Evolutionary conservation across 1,284 basidiomycete genomes (phyloP), one percentile per base, ranked within the genome.

Genomic region (Cerrena zonata): DNA sequence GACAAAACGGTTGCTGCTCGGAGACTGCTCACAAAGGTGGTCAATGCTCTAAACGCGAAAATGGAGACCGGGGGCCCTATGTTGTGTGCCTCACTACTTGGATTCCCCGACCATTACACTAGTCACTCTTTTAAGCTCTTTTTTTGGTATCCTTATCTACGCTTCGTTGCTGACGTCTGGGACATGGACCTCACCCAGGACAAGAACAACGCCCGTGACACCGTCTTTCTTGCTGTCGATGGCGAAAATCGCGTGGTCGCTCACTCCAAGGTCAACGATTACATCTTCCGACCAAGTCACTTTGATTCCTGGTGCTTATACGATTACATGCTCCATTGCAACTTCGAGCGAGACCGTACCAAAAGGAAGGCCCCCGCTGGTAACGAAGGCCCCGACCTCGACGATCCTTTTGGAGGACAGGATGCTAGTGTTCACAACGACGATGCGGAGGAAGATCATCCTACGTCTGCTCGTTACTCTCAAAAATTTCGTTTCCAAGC

Each of bases 61-160:
- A 47, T 50, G 34, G 66, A 69, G 54, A 65, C 68, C 24, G 67
- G 68, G 12, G 54, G 56, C 2, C 68, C 68, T 10, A 65, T 68
- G 62, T 59, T 59, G 10, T 57, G 49, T 41, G 38, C 63, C 40
- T 64, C 65, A 52, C 47, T 69, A 2, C 45, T 69, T 7, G 30
- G 30, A 7, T 7, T 7, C 15, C 30, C 15, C 7, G 30, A 34
- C 15, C 30, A 34, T 34, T 69, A 69, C 46, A 65, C 63, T 1
- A 58, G 50, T 40, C 54, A 64, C 47, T 42, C 49, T 15, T 69
- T 66, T 51, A 48, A 50, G 22, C 34, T 44, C 2, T 61, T 64
- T 36, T 65, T 55, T 43, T 70, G 66, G 65, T 52, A 57, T 49
- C 15, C 24, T n/a, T 68, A 55, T 59, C 42, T 59, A 1, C 21